Evolutionary conservation across 108 stramenopile species (phyloP).

Genomic region (Parmales sp.): DNA sequence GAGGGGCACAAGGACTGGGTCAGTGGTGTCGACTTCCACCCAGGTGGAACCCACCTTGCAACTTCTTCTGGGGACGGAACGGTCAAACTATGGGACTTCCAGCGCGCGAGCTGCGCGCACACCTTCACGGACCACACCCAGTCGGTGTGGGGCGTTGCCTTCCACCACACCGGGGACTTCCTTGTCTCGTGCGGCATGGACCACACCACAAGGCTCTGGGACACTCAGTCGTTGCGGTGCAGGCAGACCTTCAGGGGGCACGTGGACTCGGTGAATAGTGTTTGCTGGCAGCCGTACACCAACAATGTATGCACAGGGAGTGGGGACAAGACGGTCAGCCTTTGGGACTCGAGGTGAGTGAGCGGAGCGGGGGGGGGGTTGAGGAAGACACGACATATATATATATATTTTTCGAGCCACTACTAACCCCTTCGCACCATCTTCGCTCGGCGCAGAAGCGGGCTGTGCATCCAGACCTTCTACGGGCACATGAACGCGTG

Average conservation of each 20-base stretch:
- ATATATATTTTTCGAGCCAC: neutral
- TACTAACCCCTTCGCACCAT: no score
- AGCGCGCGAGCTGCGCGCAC: constrained; percentile 28
- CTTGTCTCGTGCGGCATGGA: constrained; percentile 48
- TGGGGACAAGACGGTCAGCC: constrained; percentile 50
- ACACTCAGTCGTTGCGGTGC: constrained; percentile 33
- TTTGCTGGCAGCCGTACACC: constrained; percentile 51
- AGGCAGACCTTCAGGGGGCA: constrained; percentile 52
- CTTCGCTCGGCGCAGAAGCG: no score
- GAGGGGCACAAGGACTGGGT: constrained; percentile 52
- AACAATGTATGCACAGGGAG: constrained; percentile 47
- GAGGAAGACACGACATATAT: neutral
- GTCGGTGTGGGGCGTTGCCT: constrained; percentile 46
- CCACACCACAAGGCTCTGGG: constrained; percentile 50
- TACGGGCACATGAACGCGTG: constrained; percentile 53
- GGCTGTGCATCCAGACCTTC: constrained; percentile 46
- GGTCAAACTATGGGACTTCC: constrained; percentile 57
- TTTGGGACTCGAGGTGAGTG: constrained; percentile 51
- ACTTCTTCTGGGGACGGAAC: constrained; percentile 42
- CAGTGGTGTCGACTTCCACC: constrained; percentile 44
- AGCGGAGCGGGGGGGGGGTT: no score
- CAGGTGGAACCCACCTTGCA: constrained; percentile 42
- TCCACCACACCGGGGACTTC: constrained; percentile 51
- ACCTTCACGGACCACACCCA: constrained; percentile 55
- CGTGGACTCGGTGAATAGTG: constrained; percentile 47